Evolutionary conservation across 139 green algal genomes (phyloP), one percentile per base, ranked within the genome.

Genomic region (Desmodesmus armatus): DNA sequence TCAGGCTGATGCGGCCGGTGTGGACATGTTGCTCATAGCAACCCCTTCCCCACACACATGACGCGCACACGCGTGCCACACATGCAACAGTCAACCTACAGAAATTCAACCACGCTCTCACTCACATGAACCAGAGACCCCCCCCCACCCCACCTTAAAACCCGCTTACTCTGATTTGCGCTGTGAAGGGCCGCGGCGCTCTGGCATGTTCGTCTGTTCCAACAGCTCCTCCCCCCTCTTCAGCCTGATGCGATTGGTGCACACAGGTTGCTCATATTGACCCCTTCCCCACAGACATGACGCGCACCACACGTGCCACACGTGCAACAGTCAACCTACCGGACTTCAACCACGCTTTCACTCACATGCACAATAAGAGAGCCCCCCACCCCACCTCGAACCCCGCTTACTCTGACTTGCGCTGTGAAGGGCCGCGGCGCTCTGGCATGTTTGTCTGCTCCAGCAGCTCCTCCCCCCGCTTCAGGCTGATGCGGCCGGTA

Each of bases 401-500:
- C 62, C 23, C 35, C 40, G 60, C 77, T 77, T 43, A 71, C 62
- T 84, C 60, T 40, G 27, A 49, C 40, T 51, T 74, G 35, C 60
- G 76, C 51, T 40, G 60, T 73, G 69, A 82, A 73, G 23, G 27
- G 33, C 13, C 15, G 76, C 60, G 78, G 27, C 72, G 55, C 37
- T 53, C 72, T 13, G 76, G 53, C 53, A 74, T 40, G 43, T 47
- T 77, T 58, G 51, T 77, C 25, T 87, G 84, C 76, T 94, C 87
- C 83, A 96, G 85, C 83, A 95, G 88, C 27, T 89, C 62, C 76
- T 93, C 93, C 3, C 96, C 95, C 17, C 96, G 90, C 85, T 96
- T 96, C 40, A 98, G 90, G 39, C 91, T 91, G 87, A 98, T 96
- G 84, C 94, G 96, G 62, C 97, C 97, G 2, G 97, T 99, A n/a